These are phyloP conservation scores for Phytomonas sp. DNA, from an alignment of 208 protist genomes.

Conservation along the genomic window DNA sequence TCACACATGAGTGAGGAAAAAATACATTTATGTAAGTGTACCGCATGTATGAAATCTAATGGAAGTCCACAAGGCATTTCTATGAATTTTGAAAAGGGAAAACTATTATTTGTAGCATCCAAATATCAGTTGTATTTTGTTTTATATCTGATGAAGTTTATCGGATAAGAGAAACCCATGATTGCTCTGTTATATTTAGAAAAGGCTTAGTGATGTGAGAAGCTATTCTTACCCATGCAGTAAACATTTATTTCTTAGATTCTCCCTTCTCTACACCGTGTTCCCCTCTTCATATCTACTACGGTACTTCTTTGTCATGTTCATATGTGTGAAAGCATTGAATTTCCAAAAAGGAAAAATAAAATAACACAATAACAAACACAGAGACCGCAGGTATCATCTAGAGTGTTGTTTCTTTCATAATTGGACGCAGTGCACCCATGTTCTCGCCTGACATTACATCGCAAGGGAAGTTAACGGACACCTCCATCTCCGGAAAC, in stretches of 20 bases:
- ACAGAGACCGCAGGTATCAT: not conserved
- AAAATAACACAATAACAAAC: not conserved
- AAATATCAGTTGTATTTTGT: not conserved
- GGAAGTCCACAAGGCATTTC: not conserved
- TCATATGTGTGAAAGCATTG: not conserved
- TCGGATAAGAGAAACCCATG: not conserved
- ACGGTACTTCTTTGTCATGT: not conserved
- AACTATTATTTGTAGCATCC: not conserved
- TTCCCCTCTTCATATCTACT: not conserved
- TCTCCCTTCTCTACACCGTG: not conserved
- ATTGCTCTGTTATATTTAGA: not conserved
- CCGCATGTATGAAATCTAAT: not conserved
- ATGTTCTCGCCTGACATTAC: conserved; percentile 85
- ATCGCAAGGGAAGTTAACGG: conserved; percentile 86
- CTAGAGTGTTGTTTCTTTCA: conserved; percentile 59
- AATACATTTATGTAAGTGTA: not conserved
- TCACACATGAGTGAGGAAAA: not conserved
- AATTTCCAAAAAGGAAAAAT: not conserved
- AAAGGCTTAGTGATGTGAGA: not conserved
- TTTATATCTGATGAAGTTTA: not conserved
- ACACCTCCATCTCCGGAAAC: conserved; percentile 77
- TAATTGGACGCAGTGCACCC: conserved; percentile 69
- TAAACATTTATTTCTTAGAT: not conserved
- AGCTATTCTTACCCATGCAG: not conserved
- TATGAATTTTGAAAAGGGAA: conserved; percentile 5